Conservation (phyloP, 805 yeast species). For the Candida xiaguanensis region DNA sequence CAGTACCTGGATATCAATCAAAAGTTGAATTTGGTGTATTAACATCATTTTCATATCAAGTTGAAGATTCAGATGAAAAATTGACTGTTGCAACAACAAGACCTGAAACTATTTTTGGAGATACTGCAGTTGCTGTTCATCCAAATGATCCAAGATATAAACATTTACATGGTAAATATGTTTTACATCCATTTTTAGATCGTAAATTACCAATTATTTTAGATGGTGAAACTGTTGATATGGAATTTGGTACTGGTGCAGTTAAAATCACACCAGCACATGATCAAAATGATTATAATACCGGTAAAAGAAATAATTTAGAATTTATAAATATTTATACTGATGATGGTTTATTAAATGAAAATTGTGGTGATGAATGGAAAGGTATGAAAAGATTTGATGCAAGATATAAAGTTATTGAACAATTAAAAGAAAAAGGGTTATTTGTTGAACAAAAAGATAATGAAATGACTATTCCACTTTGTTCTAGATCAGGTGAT, state of each 20-base stretch:
- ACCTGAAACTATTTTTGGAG: slow-evolving; percentile 98
- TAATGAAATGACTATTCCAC: slow-evolving; percentile 93
- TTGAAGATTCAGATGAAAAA: slow-evolving; percentile 81
- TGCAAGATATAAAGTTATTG: slow-evolving; percentile 84
- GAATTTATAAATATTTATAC: slow-evolving; percentile 88
- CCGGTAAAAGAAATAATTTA: slow-evolving; percentile 90
- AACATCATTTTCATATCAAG: slow-evolving; percentile 91
- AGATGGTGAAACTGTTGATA: slow-evolving; percentile 93
- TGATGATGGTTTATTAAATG: slow-evolving; percentile 88
- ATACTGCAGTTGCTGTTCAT: slow-evolving; percentile 96
- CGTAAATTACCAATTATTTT: slow-evolving; percentile 83
- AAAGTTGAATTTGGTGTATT: slow-evolving; percentile 94
- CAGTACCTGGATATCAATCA: slow-evolving; percentile 87
- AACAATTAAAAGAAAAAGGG: slow-evolving; percentile 67
- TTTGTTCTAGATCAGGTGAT: slow-evolving; percentile 95
- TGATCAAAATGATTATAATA: slow-evolving; percentile 92
- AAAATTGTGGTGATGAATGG: slow-evolving; percentile 86
- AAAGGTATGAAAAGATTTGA: slow-evolving; percentile 89
- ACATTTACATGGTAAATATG: slow-evolving; percentile 92
- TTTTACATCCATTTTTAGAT: slow-evolving; percentile 84
- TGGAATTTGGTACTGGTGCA: slow-evolving; percentile 99
- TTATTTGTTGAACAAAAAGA: slow-evolving; percentile 75
- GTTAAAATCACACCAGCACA: slow-evolving; percentile 99
- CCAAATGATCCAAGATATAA: slow-evolving; percentile 91
- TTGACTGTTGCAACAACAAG: slow-evolving; percentile 95